Evolutionary conservation across 2,329 filamentous ascomycete genomes (phyloP).

Genomic region (Paraconiothyrium sp.): DNA sequence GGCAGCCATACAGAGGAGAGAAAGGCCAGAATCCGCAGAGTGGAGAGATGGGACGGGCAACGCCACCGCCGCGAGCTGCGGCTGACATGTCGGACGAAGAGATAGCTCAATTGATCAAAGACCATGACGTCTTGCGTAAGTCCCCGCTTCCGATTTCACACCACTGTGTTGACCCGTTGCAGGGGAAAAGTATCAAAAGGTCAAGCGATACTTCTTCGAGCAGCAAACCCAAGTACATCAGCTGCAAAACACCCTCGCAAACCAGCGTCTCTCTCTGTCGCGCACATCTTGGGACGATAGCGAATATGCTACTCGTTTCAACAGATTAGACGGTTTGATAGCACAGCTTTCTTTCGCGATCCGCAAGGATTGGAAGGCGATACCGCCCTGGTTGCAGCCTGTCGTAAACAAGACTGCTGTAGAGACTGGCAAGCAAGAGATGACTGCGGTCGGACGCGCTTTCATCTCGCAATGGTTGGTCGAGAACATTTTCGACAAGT

Average conservation of each 20-base stretch:
- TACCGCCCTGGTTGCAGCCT: conserved; percentile 81
- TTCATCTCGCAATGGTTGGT: conserved; percentile 90
- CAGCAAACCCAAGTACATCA: conserved; percentile 89
- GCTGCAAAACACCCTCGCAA: conserved; percentile 95
- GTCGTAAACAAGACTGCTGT: conserved; percentile 88
- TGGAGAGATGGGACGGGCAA: conserved; percentile 52
- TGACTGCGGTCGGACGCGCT: conserved; percentile 93
- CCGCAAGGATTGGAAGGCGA: conserved; percentile 87
- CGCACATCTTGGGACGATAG: conserved; percentile 94
- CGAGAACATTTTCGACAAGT: conserved; percentile 88
- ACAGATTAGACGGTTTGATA: conserved; percentile 89
- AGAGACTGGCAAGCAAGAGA: conserved; percentile 90
- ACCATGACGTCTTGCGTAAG: conserved; percentile 62
- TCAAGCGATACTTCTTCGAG: conserved; percentile 97
- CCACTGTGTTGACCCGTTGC: conserved; percentile 18
- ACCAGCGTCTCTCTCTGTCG: conserved; percentile 93
- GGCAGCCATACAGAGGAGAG: conserved; percentile 54
- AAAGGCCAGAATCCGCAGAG: conserved; percentile 40
- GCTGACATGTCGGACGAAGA: conserved; percentile 60
- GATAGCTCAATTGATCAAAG: conserved; percentile 57
- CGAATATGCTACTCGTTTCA: conserved; percentile 90
- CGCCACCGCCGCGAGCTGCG: conserved; percentile 56
- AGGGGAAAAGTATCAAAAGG: conserved; percentile 98
- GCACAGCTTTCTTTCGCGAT: conserved; percentile 96
- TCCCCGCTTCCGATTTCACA: background rate